Conservation (phyloP, 1,139 yeast genomes). For the Yamadazyma mexicana region DNA sequence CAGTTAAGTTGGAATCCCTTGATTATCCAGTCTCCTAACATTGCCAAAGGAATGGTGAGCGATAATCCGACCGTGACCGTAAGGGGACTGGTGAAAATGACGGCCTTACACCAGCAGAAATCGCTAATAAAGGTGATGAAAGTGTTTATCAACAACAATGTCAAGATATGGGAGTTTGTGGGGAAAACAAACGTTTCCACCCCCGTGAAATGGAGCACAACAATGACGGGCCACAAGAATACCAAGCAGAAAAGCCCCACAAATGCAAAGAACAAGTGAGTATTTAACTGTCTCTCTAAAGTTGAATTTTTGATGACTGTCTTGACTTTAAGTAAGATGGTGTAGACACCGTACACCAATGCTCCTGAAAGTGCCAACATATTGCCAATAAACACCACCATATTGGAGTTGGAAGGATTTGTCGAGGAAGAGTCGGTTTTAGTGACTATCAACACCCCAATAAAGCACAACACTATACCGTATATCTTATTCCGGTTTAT, state of each 20-base stretch:
- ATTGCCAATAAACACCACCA: constrained; percentile 68
- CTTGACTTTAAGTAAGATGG: constrained; percentile 74
- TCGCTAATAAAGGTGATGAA: constrained; percentile 81
- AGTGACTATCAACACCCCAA: constrained; percentile 81
- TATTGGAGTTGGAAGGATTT: constrained; percentile 25
- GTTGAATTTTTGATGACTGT: constrained; percentile 48
- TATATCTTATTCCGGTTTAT: constrained; percentile 64
- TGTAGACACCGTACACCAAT: constrained; percentile 84
- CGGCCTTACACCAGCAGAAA: constrained; percentile 94
- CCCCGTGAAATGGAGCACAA: constrained; percentile 61
- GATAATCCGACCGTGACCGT: constrained; percentile 95
- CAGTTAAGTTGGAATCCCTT: constrained; percentile 62
- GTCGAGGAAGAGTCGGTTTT: constrained; percentile 49
- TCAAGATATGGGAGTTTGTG: constrained; percentile 47
- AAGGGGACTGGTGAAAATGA: constrained; percentile 86
- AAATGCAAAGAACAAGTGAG: constrained; percentile 88
- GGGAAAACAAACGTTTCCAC: constrained; percentile 77
- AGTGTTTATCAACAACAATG: constrained; percentile 64
- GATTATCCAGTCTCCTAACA: constrained; percentile 83
- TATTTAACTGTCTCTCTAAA: constrained; percentile 73
- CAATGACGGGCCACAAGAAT: constrained; percentile 79
- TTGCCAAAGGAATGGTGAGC: constrained; percentile 90
- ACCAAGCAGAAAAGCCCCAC: constrained; percentile 83
- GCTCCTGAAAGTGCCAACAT: constrained; percentile 81
- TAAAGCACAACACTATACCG: constrained; percentile 69